Evolutionary conservation across 2,329 filamentous ascomycete genomes (phyloP).

Genomic region (Furcasterigmium furcatum): DNA sequence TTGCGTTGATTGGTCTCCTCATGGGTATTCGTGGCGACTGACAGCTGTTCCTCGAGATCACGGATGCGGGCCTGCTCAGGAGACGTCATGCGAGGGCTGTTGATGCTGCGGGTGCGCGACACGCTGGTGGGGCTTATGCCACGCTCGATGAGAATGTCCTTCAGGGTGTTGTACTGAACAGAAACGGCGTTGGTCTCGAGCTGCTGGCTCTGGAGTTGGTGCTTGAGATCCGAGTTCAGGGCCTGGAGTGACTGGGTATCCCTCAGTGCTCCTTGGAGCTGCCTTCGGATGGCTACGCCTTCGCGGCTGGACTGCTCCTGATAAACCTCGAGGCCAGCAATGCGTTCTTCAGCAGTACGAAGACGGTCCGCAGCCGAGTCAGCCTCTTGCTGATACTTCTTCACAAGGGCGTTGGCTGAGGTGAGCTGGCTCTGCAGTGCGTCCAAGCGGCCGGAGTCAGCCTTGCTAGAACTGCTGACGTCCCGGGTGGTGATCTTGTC

Average conservation of each 20-base stretch:
- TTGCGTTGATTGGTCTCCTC: conserved; percentile 80
- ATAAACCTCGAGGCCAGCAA: conserved; percentile 93
- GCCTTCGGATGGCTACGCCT: conserved; percentile 82
- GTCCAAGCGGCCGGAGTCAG: conserved; percentile 61
- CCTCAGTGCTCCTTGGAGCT: conserved; percentile 79
- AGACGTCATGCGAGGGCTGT: conserved; percentile 72
- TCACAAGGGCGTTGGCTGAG: conserved; percentile 74
- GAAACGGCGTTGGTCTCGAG: conserved; percentile 91
- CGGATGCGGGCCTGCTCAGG: conserved; percentile 77
- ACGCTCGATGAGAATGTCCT: conserved; percentile 86
- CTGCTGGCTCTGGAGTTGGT: conserved; percentile 80
- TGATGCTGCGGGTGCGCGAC: conserved; percentile 67
- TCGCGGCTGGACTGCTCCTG: conserved; percentile 96
- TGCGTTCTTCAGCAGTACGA: conserved; percentile 89
- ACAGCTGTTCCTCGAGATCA: conserved; percentile 86
- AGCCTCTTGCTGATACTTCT: conserved; percentile 85
- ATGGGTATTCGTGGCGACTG: conserved; percentile 71
- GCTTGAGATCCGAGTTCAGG: conserved; percentile 77
- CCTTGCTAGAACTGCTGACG: conserved; percentile 36
- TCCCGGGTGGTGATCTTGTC: conserved; percentile 65
- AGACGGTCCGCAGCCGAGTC: conserved; percentile 85
- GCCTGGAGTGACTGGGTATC: conserved; percentile 81
- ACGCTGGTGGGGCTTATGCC: conserved; percentile 76
- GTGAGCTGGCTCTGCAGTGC: conserved; percentile 79
- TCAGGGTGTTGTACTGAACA: conserved; percentile 89